phyloP scores from a whole-genome alignment of 306 rosid species.

The Senna tora region DNA sequence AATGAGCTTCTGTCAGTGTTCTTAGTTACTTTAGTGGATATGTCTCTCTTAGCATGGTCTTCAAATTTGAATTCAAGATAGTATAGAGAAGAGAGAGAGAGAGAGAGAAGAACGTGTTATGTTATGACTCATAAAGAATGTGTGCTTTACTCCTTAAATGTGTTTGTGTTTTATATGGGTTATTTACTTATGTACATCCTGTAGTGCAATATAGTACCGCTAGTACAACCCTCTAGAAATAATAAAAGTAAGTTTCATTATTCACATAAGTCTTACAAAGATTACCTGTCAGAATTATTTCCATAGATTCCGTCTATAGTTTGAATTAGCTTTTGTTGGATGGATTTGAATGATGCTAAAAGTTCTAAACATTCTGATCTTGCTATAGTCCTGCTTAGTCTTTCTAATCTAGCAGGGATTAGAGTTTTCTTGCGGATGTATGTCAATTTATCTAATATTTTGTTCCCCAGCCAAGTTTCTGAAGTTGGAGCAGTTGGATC shows the following conservation, averaged over 20 bases:
- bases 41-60: constrained; percentile 10
- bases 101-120: neutral
- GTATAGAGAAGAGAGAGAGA: neutral
- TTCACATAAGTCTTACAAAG: neutral
- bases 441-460: constrained; percentile 18
- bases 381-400: neutral
- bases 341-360: neutral
- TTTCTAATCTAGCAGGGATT: constrained; percentile 24
- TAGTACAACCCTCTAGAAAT: neutral
- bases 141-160: neutral
- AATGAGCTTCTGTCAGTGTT: constrained; percentile 14
- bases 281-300: neutral
- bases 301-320: constrained; percentile 17
- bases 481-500: constrained; percentile 96
- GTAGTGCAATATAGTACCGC: neutral
- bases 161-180: neutral
- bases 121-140: neutral
- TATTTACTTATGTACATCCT: neutral
- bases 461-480: constrained; percentile 84
- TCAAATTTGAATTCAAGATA: constrained; percentile 9
- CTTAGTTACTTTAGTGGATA: constrained; percentile 16
- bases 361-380: neutral
- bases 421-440: constrained; percentile 24
- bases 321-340: neutral
- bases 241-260: neutral